Percentiles rank a stretch among this genome's conserved stretches.
Conservation (phyloP, 148 eudicot species). For the Dysphania ambrosioides region DNA sequence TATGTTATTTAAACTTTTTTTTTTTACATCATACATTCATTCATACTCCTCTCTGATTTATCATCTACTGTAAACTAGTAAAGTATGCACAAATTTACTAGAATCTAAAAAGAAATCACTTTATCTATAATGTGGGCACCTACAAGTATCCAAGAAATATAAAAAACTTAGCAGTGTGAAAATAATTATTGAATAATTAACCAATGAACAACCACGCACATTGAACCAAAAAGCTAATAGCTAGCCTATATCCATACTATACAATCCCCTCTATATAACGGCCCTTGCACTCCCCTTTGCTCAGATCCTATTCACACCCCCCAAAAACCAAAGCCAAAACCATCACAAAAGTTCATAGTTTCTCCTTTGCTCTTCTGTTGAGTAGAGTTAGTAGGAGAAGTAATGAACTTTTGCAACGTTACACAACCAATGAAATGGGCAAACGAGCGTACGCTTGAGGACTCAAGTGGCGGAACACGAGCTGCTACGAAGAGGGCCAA, state of each 20-base stretch:
- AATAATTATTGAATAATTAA: constrained; percentile 13
- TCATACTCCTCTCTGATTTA: no score
- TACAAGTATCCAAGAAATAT: not conserved
- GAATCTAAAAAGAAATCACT: not conserved
- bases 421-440: constrained; percentile 10
- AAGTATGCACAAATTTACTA: not conserved
- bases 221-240: constrained; percentile 32
- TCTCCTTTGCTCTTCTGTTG: constrained; percentile 7
- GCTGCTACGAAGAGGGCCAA: constrained; percentile 11
- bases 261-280: constrained; percentile 52
- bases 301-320: constrained; percentile 4
- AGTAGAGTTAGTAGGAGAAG: constrained; percentile 13
- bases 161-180: not conserved
- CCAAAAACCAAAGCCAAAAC: no score
- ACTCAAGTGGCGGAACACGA: not conserved
- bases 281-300: constrained; percentile 23
- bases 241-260: no score
- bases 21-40: no score
- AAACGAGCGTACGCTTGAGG: not conserved
- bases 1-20: no score
- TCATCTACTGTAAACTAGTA: no score
- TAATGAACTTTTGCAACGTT: not conserved
- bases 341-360: not conserved
- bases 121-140: not conserved
- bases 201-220: constrained; percentile 26